phyloP scores from a whole-genome alignment of 441 rosid genomes.

The Jatropha podagrica region DNA sequence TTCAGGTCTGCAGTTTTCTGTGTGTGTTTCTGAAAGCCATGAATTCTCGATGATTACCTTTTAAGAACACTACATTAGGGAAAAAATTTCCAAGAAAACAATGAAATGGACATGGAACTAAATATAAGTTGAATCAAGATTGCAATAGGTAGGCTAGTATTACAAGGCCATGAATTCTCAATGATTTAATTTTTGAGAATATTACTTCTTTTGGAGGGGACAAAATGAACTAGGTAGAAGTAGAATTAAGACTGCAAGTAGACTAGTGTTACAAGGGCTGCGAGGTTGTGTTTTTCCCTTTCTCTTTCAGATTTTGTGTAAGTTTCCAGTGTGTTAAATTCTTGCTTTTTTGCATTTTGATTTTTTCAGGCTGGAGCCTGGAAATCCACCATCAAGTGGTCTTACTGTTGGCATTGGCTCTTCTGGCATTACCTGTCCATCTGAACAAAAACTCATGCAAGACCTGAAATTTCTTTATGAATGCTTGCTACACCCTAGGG shows the following conservation, averaged over 20 bases:
- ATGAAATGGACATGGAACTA: background rate
- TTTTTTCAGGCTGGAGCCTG: constrained; percentile 50
- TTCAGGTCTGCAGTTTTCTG: background rate
- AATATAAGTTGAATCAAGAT: background rate
- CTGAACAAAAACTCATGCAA: constrained; percentile 44
- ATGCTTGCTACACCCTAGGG: constrained; percentile 42
- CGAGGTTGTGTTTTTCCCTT: background rate
- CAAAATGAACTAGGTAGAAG: too few species aligned
- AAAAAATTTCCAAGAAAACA: background rate
- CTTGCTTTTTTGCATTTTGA: background rate
- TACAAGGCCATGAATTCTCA: background rate
- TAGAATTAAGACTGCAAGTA: background rate
- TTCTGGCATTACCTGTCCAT: constrained; percentile 33
- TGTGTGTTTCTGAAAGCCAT: background rate
- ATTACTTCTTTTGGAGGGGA: background rate
- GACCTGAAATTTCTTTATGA: constrained; percentile 52
- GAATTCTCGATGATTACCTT: background rate
- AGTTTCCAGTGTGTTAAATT: background rate
- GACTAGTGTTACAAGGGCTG: background rate
- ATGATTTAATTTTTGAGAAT: background rate
- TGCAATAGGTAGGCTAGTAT: background rate
- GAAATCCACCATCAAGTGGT: constrained; percentile 25
- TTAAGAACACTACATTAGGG: background rate
- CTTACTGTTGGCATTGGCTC: constrained; percentile 14
- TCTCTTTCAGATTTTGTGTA: background rate